Base-by-base conservation (phyloP, 352 stramenopile genomes). In the Globisporangium middletonii region DNA sequence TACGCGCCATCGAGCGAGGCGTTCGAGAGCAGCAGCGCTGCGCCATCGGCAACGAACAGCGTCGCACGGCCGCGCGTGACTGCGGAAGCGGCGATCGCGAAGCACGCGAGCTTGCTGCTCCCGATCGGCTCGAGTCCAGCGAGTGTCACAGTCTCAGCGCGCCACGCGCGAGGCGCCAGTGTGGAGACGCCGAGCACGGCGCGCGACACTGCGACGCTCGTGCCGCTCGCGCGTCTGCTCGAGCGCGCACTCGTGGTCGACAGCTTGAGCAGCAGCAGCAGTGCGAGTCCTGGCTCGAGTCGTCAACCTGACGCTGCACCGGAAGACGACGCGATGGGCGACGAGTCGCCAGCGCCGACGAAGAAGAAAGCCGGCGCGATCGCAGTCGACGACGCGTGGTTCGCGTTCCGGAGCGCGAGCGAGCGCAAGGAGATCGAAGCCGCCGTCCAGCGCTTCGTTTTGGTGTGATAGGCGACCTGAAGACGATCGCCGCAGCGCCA, bases 381-480 rank as follows among this genome's bases (percentile, higher is more conserved):
- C 0, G 23, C 45, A 30, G 45, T 64, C 19, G 41, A 65, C 9
- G 30, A 46, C 12, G 62, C 63, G 30, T 77, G 69, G 69, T 74
- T 77, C 37, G 69, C 66, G 26, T 69, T 67, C 50, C 52, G 58
- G 27, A 58, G 55, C 7, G n/a, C 26, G 0, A 47, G 27, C 15
- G 69, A 77, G 35, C 66, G 54, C 43, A 53, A 54, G 1, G 60
- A 30, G n/a, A 52, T 77, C 43, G 60, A 72, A 35, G 15, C 55
- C 12, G 65, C 63, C 6, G 45, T 72, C 53, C 53, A 57, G 53
- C 56, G 55, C 16, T 64, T 59, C 35, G 37, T 38, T 9, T 38
- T 38, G 33, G 0, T 9, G 4, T 38, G 12, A 38, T 0, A 13
- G 4, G 33, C 5, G 33, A 11, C 12, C 23, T 23, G n/a, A n/a